Evolutionary conservation across 306 rosid species (phyloP).

Genomic region (Rosa persica): DNA sequence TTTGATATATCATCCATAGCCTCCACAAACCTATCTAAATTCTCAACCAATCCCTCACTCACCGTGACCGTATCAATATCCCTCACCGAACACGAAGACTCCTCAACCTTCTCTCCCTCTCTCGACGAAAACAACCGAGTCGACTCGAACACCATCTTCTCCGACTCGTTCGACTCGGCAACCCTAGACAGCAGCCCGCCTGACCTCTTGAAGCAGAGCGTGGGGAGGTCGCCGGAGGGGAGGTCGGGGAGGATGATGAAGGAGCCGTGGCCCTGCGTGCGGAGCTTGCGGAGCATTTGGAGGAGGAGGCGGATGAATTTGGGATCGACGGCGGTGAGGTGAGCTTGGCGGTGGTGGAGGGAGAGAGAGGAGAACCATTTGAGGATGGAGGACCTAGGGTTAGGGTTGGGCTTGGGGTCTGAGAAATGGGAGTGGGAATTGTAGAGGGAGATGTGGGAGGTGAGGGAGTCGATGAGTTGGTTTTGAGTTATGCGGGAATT

Average conservation of each 20-base stretch:
- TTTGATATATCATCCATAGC: slow-evolving; percentile 60
- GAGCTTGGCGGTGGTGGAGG: slow-evolving; percentile 66
- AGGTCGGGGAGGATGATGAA: slow-evolving; percentile 84
- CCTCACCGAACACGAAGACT: slow-evolving; percentile 50
- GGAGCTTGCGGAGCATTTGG: slow-evolving; percentile 58
- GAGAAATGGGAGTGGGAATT: slow-evolving; percentile 44
- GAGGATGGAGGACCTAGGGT: slow-evolving; percentile 56
- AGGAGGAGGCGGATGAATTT: slow-evolving; percentile 59
- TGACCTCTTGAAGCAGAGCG: slow-evolving; percentile 68
- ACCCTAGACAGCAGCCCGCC: slow-evolving; percentile 63
- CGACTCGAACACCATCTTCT: slow-evolving; percentile 38
- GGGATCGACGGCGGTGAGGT: slow-evolving; percentile 61
- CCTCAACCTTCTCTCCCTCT: slow-evolving; percentile 55
- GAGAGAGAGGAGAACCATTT: slow-evolving; percentile 82
- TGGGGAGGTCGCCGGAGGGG: slow-evolving; percentile 55
- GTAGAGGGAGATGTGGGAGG: slow-evolving; percentile 86
- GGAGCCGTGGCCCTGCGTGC: slow-evolving; percentile 52
- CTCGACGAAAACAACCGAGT: slow-evolving; percentile 51
- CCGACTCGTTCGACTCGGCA: slow-evolving; percentile 43
- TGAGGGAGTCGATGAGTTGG: slow-evolving; percentile 77
- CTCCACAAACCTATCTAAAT: slow-evolving; percentile 55
- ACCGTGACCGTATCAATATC: slow-evolving; percentile 49
- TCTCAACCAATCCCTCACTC: slow-evolving; percentile 46
- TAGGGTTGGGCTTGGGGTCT: slow-evolving; percentile 30
- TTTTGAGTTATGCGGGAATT: slow-evolving; percentile 56